phyloP scores from a whole-genome alignment of 164 flowering plant species.

The Platanus orientalis region DNA sequence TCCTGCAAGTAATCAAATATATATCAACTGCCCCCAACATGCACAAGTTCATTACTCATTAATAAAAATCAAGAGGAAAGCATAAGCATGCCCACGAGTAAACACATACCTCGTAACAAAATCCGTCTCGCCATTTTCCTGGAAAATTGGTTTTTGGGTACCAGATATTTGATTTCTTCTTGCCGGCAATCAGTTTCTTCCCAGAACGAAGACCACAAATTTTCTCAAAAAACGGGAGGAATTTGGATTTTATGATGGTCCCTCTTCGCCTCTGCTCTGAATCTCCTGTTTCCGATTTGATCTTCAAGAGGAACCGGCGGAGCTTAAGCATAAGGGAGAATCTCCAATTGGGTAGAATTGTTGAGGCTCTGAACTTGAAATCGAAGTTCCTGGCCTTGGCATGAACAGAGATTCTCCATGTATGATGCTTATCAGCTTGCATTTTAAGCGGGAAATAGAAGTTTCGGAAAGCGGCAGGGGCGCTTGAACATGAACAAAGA shows the following conservation, averaged over 20 bases:
- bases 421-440: constrained; percentile 16
- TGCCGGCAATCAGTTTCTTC: background rate
- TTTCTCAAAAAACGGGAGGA: constrained; percentile 11
- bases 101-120: too few species aligned
- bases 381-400: constrained; percentile 24
- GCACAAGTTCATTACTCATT: too few species aligned
- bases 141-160: constrained; percentile 6
- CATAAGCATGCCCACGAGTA: too few species aligned
- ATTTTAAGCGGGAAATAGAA: constrained; percentile 1
- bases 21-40: too few species aligned
- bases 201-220: background rate
- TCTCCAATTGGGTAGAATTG: constrained; percentile 13
- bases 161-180: background rate
- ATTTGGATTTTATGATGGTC: constrained; percentile 14
- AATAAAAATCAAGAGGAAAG: too few species aligned
- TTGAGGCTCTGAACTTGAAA: constrained; percentile 26
- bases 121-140: background rate
- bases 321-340: constrained; percentile 19
- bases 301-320: constrained; percentile 14
- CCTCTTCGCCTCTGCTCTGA: background rate
- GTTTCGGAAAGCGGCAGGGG: too few species aligned
- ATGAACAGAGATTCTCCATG: constrained; percentile 25
- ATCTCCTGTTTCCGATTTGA: constrained; percentile 11
- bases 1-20: constrained; percentile 7
- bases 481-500: too few species aligned